Evolutionary conservation across 2,329 filamentous ascomycete genomes (phyloP), one percentile per base, ranked within the genome.

Genomic region (Lithohypha guttulata): DNA sequence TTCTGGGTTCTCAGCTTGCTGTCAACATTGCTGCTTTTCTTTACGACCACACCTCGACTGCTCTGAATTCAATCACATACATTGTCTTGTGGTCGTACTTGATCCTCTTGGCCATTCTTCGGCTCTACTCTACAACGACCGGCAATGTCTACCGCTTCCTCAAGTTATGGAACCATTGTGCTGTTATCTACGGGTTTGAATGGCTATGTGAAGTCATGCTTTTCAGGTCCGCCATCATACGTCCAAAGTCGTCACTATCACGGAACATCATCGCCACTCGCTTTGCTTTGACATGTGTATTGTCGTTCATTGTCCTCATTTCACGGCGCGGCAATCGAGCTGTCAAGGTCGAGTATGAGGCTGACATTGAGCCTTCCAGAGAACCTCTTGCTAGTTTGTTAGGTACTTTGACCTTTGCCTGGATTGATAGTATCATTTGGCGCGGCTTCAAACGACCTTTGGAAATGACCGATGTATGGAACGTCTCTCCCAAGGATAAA

Each of bases 261-360:
- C 71, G 81, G 55, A 68, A 70, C 34, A 66, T 94, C 32, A 70
- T 76, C 46, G 77, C 85, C 45, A 62, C 73, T 43, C 78, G 93
- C 52, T 96, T 96, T 54, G 65, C 68, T 1, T 65, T 96, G 43
- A 76, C 74, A 4, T 79, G 81, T 1, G 57, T 93, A 9, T 71
- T 98, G 9, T 78, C 86, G 38, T 59, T 74, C 31, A 79, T 95
- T 56, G 77, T 84, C 29, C 61, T 93, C 41, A 82, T 79, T 36
- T 93, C 85, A 45, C 78, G 91, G 48, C 91, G 86, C 63, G 91
- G 91, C 30, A 96, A 96, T 60, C 91, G 85, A 60, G 77, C 81
- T 2, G 83, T 98, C 9, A 62, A 87, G 31, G 59, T 96, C 53
- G 85, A 94, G 59, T 87, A 87, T 68, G 87, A 95, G 59, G 84